Percentiles rank a stretch among this genome's conserved stretches.
phyloP scores from a whole-genome alignment of 2,329 filamentous ascomycete genomes.

The Monilinia fructicola region DNA sequence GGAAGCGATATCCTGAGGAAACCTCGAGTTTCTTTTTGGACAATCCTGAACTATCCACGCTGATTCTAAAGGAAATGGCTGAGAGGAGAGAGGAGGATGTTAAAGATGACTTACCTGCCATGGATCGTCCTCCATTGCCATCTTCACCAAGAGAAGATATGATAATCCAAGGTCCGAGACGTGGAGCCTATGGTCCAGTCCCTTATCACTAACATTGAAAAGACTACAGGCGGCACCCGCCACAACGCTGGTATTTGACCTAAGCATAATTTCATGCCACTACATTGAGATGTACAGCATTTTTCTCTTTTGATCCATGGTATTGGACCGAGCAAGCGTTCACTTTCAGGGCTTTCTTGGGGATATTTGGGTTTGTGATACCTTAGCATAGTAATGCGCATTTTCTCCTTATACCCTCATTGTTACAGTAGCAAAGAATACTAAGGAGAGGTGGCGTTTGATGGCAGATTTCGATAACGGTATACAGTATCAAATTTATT shows the following conservation, averaged over 20 bases:
- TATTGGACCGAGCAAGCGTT: conserved; percentile 8
- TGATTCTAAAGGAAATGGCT: conserved; percentile 50
- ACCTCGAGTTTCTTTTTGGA: conserved; percentile 47
- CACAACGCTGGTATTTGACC: background rate
- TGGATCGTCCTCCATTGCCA: conserved; percentile 22
- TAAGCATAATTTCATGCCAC: background rate
- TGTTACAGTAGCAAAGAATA: conserved; percentile 14
- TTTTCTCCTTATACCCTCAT: conserved; percentile 21
- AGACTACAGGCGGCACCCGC: conserved; percentile 1
- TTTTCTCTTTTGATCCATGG: background rate
- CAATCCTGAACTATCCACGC: conserved; percentile 48
- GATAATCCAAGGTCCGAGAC: conserved; percentile 28
- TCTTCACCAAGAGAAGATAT: conserved; percentile 22
- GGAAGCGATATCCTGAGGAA: conserved; percentile 45
- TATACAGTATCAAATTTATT: background rate
- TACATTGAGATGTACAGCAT: background rate
- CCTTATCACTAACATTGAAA: conserved; percentile 21
- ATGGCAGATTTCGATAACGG: background rate
- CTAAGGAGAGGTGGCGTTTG: background rate
- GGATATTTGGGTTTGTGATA: conserved; percentile 13
- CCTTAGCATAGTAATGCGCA: conserved; percentile 14
- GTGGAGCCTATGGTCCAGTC: conserved; percentile 24
- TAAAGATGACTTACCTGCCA: conserved; percentile 46
- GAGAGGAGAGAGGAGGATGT: conserved; percentile 46
- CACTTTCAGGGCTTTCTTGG: background rate